Base-by-base conservation (phyloP, 169 alveolate species). In the Amoebophrya sp. region DNA sequence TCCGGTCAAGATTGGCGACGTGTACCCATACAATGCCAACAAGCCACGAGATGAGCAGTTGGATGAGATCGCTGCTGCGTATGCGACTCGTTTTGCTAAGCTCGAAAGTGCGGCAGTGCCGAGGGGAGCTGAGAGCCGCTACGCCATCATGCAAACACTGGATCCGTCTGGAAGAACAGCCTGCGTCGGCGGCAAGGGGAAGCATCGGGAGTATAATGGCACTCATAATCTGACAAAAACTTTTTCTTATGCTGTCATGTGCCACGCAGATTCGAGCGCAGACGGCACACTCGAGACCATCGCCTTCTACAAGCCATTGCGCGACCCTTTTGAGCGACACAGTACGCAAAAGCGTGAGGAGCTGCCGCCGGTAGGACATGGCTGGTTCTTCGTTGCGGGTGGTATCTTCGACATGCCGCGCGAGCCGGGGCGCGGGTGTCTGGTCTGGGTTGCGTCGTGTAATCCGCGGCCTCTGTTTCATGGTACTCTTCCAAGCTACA, bases 211-310 rank as follows among this genome's bases (percentile, higher is more conserved):
- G 1, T 65, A 26, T 36, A 65, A 65, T 36, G 83, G 83, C 36
- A 65, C 83, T 10, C 83, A 65, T 36, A 65, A 65, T 36, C 18
- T 65, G 3, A 65, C 83, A 6, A 65, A 65, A 26, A 65, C 83
- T 36, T 36, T 26, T 26, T 29, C 33, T 6, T 65, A 65, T 26
- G 83, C 83, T 29, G 83, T 65, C 3, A 65, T 65, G 83, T 1
- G 2, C 83, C 83, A 65, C 83, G 2, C 83, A 26, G 83, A 65
- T 18, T 26, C 38, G 18, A 12, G 36, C 26, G 83, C 83, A 10
- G 83, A 65, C n/a, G 83, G 83, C 33, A 65, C 83, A 36, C 83
- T 65, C 33, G 83, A 65, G 83, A 65, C 83, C 83, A 65, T 65
- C 26, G 39, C n/a, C 2, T 65, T 65, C 83, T 65, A 65, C 83